Evolutionary conservation across 2,329 filamentous ascomycete genomes (phyloP), one percentile per base, ranked within the genome.

Genomic region (Alternaria gaisen): DNA sequence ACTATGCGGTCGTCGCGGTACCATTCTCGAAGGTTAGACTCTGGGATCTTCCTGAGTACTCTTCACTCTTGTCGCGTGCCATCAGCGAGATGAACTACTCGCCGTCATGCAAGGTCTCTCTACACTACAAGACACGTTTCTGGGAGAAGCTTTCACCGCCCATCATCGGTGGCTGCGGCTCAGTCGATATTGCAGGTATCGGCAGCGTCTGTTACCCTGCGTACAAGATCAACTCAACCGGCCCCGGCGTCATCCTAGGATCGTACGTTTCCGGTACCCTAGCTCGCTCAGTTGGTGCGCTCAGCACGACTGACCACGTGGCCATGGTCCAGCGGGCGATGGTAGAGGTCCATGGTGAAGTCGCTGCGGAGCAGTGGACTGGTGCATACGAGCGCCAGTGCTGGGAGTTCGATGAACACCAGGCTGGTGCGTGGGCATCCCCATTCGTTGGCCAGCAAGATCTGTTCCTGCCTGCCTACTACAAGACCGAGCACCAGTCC

Each of bases 401-500:
- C 80, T 92, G 89, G 90, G 80, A 84, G 53, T 74, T 84, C 8
- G 87, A 91, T 63, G 83, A 86, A 60, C 84, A 86, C 60, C 83
- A 89, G 73, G 84, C 83, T 1, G 89, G 86, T 5, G 85, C 85
- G 7, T 92, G 89, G 89, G 85, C 85, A 1, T 75, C 77, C 5
- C 89, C 90, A 0, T 77, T 81, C 0, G 80, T 87, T 0, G 89
- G 88, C 0, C 88, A 91, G 78, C 89, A 92, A 70, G 84, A 90
- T 66, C 71, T 91, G 24, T 92, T 90, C 67, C 80, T 92, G 9
- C 90, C 90, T 0, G 87, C 89, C n/a, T 92, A 91, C 71, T 91
- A 90, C 70, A 85, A 88, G 72, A 91, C 89, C 0, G 87, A 92
- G 74, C 84, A 84, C 64, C 86, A 88, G 48, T 88, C 89, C n/a